These are phyloP conservation scores for Pterulicium gracile DNA, from an alignment of 1,284 basidiomycete genomes.

Conservation along the genomic window DNA sequence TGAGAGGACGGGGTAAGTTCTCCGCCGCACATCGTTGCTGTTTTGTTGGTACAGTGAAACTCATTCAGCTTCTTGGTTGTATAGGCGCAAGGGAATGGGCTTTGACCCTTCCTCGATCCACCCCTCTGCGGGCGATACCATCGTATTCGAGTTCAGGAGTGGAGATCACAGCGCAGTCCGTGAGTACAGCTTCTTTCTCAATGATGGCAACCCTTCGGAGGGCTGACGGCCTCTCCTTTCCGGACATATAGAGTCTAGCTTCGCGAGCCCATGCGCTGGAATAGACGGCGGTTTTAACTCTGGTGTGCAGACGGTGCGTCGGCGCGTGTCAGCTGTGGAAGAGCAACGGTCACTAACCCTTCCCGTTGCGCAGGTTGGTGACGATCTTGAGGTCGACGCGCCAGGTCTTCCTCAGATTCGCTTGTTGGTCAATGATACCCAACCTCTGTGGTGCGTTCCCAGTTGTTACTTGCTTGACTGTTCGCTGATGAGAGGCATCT, in stretches of 20 bases:
- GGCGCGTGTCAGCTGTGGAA: too few species aligned
- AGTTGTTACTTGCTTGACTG: too few species aligned
- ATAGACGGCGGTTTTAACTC: constrained; percentile 20
- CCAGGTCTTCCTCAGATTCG: constrained; percentile 19
- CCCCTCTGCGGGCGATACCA: constrained; percentile 20
- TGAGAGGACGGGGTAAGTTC: constrained; percentile 22
- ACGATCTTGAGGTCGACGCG: constrained; percentile 21
- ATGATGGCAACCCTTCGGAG: background rate
- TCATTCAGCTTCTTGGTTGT: background rate
- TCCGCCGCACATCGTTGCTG: background rate
- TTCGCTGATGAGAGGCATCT: background rate
- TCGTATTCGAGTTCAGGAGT: constrained; percentile 25
- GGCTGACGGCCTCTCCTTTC: background rate
- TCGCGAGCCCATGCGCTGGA: constrained; percentile 22
- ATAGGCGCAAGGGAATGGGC: constrained; percentile 24
- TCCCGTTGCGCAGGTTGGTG: constrained; percentile 20
- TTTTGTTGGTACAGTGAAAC: background rate
- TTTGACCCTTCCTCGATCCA: constrained; percentile 27
- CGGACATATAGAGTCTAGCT: constrained; percentile 23
- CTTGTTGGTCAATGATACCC: constrained; percentile 20
- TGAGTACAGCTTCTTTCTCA: constrained; percentile 14
- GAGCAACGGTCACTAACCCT: too few species aligned
- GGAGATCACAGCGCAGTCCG: constrained; percentile 25
- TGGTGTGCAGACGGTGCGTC: constrained; percentile 19
- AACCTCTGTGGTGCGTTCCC: constrained; percentile 20